Base-by-base conservation (phyloP, 352 stramenopile species). In the Salisapilia sapeloensis region DNA sequence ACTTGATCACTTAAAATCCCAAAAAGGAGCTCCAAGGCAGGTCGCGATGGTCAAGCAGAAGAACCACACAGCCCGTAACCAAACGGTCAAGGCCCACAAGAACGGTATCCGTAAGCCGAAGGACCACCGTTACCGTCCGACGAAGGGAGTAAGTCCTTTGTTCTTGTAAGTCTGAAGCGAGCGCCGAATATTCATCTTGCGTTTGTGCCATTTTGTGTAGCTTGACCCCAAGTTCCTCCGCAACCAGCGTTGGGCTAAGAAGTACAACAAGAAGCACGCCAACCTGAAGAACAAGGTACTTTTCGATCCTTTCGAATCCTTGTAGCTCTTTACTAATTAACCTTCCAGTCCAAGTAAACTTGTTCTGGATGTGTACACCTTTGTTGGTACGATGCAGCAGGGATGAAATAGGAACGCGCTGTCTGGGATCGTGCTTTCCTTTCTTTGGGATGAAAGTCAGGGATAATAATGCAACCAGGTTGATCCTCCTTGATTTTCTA, bases 71-170 rank as follows among this genome's bases (percentile, higher is more conserved):
- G 86, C 86, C 48, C 90, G 94, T 64, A 98, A 98, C 79, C 87
- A 94, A 50, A 97, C 87, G 42, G 79, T 94, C 64, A 98, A 98
- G 79, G 92, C 91, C 36, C 89, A 97, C 60, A 75, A 75, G 58
- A 97, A 97, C 59, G 92, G 92, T 50, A 97, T 98, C 63, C 96
- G 96, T 66, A 97, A 97, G 82, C 84, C 83, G 47, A 96, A 96
- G 65, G 79, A 81, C 55, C 81, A 89, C 58, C 90, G 90, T 56
- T 96, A 96, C 63, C 69, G 94, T 48, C 95, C 78, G 29, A 96
- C 85, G 48, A 80, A 82, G 53, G 92, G 89, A 44, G 76, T 93
- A 80, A 43, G 74, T 84, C 15, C 19, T 30, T 25, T 14, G 1
- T 23, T 22, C 2, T 4, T 2, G 12, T 29, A 40, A 35, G 18